phyloP scores from a whole-genome alignment of 257 asterid genomes.

The Marsdenia floribunda region DNA sequence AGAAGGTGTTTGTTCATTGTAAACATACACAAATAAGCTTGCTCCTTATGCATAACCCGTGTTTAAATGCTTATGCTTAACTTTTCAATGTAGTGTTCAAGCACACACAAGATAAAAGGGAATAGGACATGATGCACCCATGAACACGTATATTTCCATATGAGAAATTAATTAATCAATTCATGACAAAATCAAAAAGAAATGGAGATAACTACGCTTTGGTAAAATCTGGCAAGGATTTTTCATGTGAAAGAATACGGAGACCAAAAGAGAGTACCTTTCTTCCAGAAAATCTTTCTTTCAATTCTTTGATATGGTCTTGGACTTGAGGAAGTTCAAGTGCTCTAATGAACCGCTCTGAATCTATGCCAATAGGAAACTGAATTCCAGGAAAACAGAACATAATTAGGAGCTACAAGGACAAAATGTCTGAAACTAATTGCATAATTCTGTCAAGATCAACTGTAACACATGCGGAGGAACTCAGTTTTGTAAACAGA shows the following conservation, averaged over 20 bases:
- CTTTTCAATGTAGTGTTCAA: background rate
- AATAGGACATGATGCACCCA: background rate
- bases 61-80: background rate
- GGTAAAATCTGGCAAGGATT: background rate
- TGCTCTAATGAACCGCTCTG: constrained; percentile 80
- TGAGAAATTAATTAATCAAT: background rate
- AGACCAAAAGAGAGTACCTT: constrained; percentile 46
- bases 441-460: constrained; percentile 4
- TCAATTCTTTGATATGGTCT: constrained; percentile 52
- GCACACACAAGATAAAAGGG: background rate
- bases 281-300: constrained; percentile 81
- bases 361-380: constrained; percentile 96
- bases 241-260: constrained; percentile 1
- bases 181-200: background rate
- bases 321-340: constrained; percentile 60
- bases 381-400: constrained; percentile 30
- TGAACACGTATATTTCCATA: constrained; percentile 1
- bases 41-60: background rate
- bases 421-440: constrained; percentile 7
- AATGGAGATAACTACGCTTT: background rate
- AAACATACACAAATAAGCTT: background rate
- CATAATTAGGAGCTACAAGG: constrained; percentile 10
- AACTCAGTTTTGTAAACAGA: constrained; percentile 8
- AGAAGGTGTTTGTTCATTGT: background rate
- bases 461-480: constrained; percentile 9